Evolutionary conservation across 2,329 filamentous ascomycete genomes (phyloP), one percentile per base, ranked within the genome.

Genomic region (Hymenoscyphus linearis): DNA sequence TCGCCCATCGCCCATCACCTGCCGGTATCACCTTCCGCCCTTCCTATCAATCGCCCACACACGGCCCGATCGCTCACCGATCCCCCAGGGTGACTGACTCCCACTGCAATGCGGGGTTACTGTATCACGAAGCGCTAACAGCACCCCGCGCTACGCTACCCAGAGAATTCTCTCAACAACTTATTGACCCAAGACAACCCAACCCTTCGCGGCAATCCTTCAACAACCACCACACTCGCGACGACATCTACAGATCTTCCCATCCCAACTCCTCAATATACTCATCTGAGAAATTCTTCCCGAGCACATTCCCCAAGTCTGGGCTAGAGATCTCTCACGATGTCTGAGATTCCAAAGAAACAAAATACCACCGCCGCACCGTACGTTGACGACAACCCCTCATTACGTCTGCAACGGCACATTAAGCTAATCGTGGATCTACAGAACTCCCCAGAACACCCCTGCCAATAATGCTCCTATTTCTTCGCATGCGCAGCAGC

Each of bases 381-480:
- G 85, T 88, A 81, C 80, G 84, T 82, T 47, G 44, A 50, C 65
- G 63, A 59, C 54, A 57, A 56, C 57, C 58, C 50, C 57, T 57
- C 61, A 63, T 55, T 60, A 57, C 57, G 55, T 34, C 37, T 58
- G 56, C 57, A 57, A 35, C 55, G 44, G 35, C 18, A 56, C 50
- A 60, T 55, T 52, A 53, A 60, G 44, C 65, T 71, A 60, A 72
- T 62, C 59, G 55, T 58, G 34, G 53, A 27, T 73, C 70, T 71
- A 71, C 77, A 98, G 95, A 73, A 99, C 95, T 74, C 95, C 95
- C 74, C 95, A 99, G 80, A 99, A 99, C 82, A 99, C 95, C 60
- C 95, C 95, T 69, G 89, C 91, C 69, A 92, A 87, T 79, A 93
- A 93, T 81, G 95, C 96, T 69, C 95, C 95, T 68, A 98, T 99